Evolutionary conservation across 805 yeast genomes (phyloP), one percentile per base, ranked within the genome.

Genomic region (Wickerhamomyces alni): DNA sequence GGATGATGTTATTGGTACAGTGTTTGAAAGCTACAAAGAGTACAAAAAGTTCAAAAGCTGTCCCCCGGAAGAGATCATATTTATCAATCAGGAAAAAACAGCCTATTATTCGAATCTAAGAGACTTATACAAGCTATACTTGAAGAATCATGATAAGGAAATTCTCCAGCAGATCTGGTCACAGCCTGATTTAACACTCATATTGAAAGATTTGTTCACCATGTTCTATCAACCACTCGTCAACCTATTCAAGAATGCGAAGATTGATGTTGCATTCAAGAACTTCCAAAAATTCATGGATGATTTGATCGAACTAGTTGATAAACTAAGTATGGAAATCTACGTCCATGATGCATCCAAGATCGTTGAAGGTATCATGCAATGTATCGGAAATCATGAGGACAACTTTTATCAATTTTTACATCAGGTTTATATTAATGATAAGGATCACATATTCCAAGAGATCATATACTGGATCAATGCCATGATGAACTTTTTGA

Each of bases 361-460:
- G 45, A 72, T 85, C 44, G 89, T 87, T 26, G 74, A 79, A 45
- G 70, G 74, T 32, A 74, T 91, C 30, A 75, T 83, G 55, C 67
- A 66, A 10, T 63, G 91, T 16, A 72, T 87, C 31, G 78, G 79
- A 32, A 74, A 75, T 22, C 95, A 89, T 58, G 85, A 86, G 47
- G 78, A 75, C 41, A 69, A 80, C 11, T 70, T 86, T 35, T 86
- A 86, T 67, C 66, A 66, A 38, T 93, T 91, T 54, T 69, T 91
- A 42, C 91, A 87, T 54, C 80, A 83, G 38, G 75, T 88, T n/a
- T 88, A 89, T 58, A 45, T 70, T n/a, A 77, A 84, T 46, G 98
- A 91, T 54, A 67, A 77, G 28, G 74, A 75, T 25, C 75, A 79
- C 5, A 63, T 91, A 5, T 91, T 91, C 62, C 77, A 80, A 37